Base-by-base conservation (phyloP, 2,329 filamentous ascomycete species). In the Aplosporella prunicola region DNA sequence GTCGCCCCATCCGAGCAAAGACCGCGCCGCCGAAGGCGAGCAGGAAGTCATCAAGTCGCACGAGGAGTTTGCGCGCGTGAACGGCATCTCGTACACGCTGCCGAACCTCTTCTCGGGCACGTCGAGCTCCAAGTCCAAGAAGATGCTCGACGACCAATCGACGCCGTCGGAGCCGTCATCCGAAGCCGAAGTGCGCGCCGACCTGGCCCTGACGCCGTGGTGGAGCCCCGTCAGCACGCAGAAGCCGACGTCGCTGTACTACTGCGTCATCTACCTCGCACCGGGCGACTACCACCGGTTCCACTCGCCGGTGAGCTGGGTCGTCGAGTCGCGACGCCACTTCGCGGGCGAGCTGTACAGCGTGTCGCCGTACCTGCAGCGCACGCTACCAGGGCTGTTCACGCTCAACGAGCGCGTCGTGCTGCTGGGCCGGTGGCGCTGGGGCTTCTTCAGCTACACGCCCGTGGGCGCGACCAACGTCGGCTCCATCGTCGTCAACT, bases 201-300 rank as follows among this genome's bases (percentile, higher is more conserved):
- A 95, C 51, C 72, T 96, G 20, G 88, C 84, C 30, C 71, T 80
- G 2, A 58, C 62, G 2, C 58, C 64, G 1, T 71, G 67, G 66
- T 69, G 67, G 57, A 60, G 63, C 15, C 60, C 60, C 2, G 46
- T 43, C 20, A 53, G 51, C n/a, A 48, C 53, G 10, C 44, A 56
- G 14, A 59, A 60, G 32, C 66, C 64, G 3, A 85, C 80, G 5
- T 76, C 80, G 8, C 74, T 98, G 6, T 94, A 93, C 68, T 98
- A 96, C 62, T 83, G 72, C 43, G 93, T 98, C 45, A 78, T 98
- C 53, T 98, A 98, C 63, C 77, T 98, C 28, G 91, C 93, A 0
- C 91, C 91, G 0, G 91, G 91, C 33, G 93, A 98, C 66, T 98
- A 98, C 65, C 91, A 98, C 65, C 84, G 89, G 46, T 98, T 96